Conservation (phyloP, 768 basidiomycete species). For the Scleroderma citrinum region DNA sequence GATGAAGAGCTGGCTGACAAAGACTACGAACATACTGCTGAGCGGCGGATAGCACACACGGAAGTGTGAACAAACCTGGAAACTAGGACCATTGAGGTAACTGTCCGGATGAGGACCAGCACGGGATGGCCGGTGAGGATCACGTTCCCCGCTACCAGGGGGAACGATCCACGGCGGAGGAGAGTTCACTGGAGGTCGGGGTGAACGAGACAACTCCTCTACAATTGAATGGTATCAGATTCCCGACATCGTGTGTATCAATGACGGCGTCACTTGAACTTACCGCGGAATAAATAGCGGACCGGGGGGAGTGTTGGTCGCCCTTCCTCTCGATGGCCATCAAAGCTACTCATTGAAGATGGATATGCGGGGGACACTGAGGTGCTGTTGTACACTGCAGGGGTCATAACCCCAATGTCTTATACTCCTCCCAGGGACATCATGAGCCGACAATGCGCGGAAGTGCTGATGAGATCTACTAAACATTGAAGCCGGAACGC, state of each 20-base stretch:
- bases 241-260: not conserved
- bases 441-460: not conserved
- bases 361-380: slow-evolving; percentile 13
- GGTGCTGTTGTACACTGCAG: slow-evolving; percentile 6
- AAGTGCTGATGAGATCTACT: slow-evolving; percentile 18
- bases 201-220: slow-evolving; percentile 46
- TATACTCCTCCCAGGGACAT: not conserved
- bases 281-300: slow-evolving; percentile 63
- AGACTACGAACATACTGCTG: slow-evolving; percentile 14
- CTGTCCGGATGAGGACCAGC: slow-evolving; percentile 20
- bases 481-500: slow-evolving; percentile 6
- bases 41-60: not conserved
- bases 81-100: slow-evolving; percentile 22
- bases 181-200: slow-evolving; percentile 33
- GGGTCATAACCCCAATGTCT: not conserved
- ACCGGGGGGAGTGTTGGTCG: slow-evolving; percentile 69
- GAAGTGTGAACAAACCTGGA: slow-evolving; percentile 20
- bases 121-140: slow-evolving; percentile 20
- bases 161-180: slow-evolving; percentile 41
- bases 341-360: slow-evolving; percentile 24
- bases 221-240: slow-evolving; percentile 3
- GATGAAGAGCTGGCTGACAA: slow-evolving; percentile 14
- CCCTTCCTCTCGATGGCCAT: slow-evolving; percentile 16
- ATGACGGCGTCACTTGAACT: slow-evolving; percentile 3
- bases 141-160: slow-evolving; percentile 30